Base-by-base conservation (phyloP, 1,139 yeast species). In the Scheffersomyces segobiensis region DNA sequence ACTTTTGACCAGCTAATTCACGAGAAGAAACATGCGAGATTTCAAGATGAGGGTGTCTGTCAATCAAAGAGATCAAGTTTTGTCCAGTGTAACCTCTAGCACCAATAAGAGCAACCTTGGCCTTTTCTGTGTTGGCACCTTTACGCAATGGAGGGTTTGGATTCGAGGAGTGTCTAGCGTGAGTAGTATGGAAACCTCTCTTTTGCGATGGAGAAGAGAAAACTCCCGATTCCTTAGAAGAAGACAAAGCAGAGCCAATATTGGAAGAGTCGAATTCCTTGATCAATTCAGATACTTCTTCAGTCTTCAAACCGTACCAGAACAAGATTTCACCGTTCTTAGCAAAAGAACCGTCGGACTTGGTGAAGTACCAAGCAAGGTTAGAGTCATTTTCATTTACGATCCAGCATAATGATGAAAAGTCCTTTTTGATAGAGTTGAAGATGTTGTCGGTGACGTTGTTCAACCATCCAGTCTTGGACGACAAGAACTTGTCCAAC, bases 71-170 rank as follows among this genome's bases (percentile, higher is more conserved):
- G 66, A 95, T 92, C 73, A 95, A 83, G 67, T 95, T 95, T 77
- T 91, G 97, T 46, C 99, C 99, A 42, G 98, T 93, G 77, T 86
- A 92, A 50, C 99, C 99, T 78, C 99, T 89, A 50, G 99, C 99
- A 67, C 99, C 99, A 71, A 95, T 93, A 67, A 95, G 84, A 1
- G 98, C 99, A 54, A 96, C 93, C 60, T 86, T 87, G 49, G 91
- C 79, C 76, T 84, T 85, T 55, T 79, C 73, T 52, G 81, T 79
- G 76, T 87, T 90, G 53, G 84, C 73, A 47, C 92, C 96, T 58
- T 82, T 79, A 60, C 80, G 80, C 52, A 84, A 65, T 21, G 96
- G 95, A 14, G 93, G 92, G 71, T 88, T 89, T 57, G 96, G 95
- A 71, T 88, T 85, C 74, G 57, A 50, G 47, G 14, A 58, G 79